Conservation (phyloP, 202 grass and related monocot species). For the Cymbopogon flexuosus region DNA sequence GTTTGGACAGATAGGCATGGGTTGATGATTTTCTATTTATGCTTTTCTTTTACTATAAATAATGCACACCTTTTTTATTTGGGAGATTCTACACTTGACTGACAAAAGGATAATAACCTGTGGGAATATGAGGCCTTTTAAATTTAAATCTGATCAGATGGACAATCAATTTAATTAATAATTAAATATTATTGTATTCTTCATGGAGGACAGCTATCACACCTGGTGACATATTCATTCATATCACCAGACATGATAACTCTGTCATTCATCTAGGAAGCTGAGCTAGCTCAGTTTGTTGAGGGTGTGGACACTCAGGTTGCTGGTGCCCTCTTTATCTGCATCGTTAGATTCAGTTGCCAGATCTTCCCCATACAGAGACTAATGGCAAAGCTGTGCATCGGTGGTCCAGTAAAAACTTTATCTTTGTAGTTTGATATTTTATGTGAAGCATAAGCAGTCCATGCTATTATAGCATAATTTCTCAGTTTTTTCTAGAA, state of each 20-base stretch:
- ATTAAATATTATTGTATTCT: conserved; percentile 4
- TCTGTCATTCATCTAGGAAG: neutral
- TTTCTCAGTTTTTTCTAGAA: neutral
- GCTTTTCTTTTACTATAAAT: neutral
- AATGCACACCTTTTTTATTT: neutral
- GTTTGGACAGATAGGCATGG: neutral
- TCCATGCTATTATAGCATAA: neutral
- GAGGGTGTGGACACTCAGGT: neutral
- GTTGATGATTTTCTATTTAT: conserved; percentile 18
- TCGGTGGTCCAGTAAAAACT: neutral
- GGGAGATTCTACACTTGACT: neutral
- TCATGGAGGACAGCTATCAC: neutral
- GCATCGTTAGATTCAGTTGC: neutral
- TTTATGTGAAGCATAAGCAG: neutral
- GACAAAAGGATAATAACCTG: neutral
- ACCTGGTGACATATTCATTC: neutral
- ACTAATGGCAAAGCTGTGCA: neutral
- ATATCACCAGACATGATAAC: neutral
- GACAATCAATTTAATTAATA: neutral
- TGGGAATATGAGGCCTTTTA: neutral
- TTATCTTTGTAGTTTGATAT: neutral
- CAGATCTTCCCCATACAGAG: neutral
- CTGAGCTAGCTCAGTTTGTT: neutral
- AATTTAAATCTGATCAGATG: conserved; percentile 3
- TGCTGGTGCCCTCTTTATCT: neutral